Evolutionary conservation across 768 basidiomycete genomes (phyloP), one percentile per base, ranked within the genome.

Genomic region (Cyclocybe cylindracea): DNA sequence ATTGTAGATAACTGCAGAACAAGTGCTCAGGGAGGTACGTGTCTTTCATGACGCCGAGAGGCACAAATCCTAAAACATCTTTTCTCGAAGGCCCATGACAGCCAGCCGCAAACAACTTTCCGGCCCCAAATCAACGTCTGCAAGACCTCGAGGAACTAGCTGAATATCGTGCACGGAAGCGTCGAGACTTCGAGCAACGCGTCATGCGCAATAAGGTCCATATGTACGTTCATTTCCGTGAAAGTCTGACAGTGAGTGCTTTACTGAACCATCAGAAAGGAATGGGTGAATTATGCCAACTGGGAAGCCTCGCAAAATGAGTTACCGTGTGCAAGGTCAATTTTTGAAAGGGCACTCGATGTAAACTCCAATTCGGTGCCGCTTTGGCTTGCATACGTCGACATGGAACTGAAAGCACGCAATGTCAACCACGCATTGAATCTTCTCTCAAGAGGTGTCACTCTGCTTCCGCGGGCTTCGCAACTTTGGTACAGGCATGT

Each of bases 401-500:
- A 99, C 69, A 94, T 94, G 90, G 97, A 99, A 70, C 82, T 99
- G 58, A 98, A 98, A 72, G 89, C 91, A 5, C 91, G 97, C 55
- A 98, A 99, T 63, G 92, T 99, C 47, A 90, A 96, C 63, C 97
- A 98, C 60, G 87, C 97, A 0, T 87, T 97, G 44, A 99, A 99
- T 71, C 80, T 98, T 16, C 98, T 92, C 68, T 97, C 98, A 74
- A 85, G 97, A 58, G 94, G 94, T 2, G 94, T 99, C 55, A 99
- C 96, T 5, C 80, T 98, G 1, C 85, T 99, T 19, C 97, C 97
- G 8, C 87, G 97, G 39, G 86, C 98, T 44, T 95, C 98, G 67
- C 90, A 96, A 65, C 80, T 99, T 6, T 98, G 97, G 97, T 98
- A 98, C 82, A 98, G 98, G 69, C 99, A 98, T 50, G 96, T 99